Evolutionary conservation across 108 stramenopile genomes (phyloP).

Genomic region (Parietichytrium sp.): DNA sequence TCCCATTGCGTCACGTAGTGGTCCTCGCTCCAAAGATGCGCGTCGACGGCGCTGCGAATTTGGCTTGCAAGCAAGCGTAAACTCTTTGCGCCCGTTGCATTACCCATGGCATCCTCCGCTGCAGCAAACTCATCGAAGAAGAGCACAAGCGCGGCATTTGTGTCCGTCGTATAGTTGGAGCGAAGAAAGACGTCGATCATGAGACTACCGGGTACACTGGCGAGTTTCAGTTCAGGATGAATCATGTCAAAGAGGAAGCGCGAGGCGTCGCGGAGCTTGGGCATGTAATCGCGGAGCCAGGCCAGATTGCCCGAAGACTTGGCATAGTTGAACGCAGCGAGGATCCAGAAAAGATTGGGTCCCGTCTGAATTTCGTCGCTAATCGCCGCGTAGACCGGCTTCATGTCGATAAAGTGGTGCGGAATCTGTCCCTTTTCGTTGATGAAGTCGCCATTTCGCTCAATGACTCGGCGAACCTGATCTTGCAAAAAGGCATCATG

Average conservation of each 20-base stretch:
- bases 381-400: conserved; percentile 43
- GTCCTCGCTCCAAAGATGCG: conserved; percentile 48
- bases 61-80: conserved; percentile 14
- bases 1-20: conserved; percentile 52
- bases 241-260: conserved; percentile 43
- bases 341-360: conserved; percentile 53
- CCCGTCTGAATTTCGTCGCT: conserved; percentile 47
- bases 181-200: conserved; percentile 55
- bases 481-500: conserved; percentile 41
- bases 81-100: conserved; percentile 1
- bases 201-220: conserved; percentile 46
- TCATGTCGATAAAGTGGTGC: conserved; percentile 44
- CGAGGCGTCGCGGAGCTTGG: conserved; percentile 42
- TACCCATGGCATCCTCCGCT: conserved; percentile 38
- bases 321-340: conserved; percentile 44
- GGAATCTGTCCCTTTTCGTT: conserved; percentile 43
- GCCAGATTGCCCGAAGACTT: conserved; percentile 19
- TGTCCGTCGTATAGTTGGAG: conserved; percentile 47
- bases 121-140: conserved; percentile 41
- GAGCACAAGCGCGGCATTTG: conserved; percentile 40
- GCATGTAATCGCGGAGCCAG: conserved; percentile 40
- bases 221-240: conserved; percentile 8
- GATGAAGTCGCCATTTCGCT: conserved; percentile 43
- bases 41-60: background rate
- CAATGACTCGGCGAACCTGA: conserved; percentile 42